A percentile compares a stretch with the other conserved stretches of the same genome.
Conservation (phyloP, 306 rosid species). For the apple (Malus domestica) region ASM211411v1 NC_041794.1:36638501-36639000, state of each 20-base stretch:
- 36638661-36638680: constrained; percentile 4
- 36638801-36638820: not conserved
- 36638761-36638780: not conserved
- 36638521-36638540: not conserved
- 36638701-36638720: not conserved
- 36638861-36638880: not conserved
- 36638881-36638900: not conserved
- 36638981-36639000: not conserved
- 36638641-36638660: not conserved
- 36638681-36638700: not conserved
- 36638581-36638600: not conserved
- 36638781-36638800: not conserved
- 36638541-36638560: constrained; percentile 32
- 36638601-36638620: not conserved
- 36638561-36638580: constrained; percentile 13
- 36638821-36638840: too few species aligned
- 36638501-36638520: not conserved
- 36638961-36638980: not conserved
- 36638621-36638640: constrained; percentile 1
- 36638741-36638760: too few species aligned
- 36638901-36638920: not conserved
- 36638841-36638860: too few species aligned
- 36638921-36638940: not conserved
- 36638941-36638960: not conserved
- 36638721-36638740: not conserved